These are phyloP conservation scores for Blastocystis sp. DNA, from an alignment of 352 stramenopile genomes.

Conservation along the genomic window DNA sequence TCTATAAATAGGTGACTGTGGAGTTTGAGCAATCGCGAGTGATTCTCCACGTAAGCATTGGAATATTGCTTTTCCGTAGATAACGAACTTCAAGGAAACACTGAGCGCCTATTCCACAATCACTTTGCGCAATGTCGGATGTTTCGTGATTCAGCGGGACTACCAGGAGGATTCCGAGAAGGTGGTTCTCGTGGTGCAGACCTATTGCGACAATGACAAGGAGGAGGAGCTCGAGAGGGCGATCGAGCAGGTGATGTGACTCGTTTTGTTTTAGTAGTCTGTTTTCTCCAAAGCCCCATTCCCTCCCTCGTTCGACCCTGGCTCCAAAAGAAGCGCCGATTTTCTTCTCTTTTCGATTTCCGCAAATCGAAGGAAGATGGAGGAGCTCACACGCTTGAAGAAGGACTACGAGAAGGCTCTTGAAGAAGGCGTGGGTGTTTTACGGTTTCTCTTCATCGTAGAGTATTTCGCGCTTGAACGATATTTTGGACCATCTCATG, in stretches of 20 bases:
- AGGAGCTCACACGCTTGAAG: conserved; percentile 29
- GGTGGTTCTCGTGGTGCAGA: conserved; percentile 59
- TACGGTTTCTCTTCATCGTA: background rate
- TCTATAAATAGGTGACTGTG: conserved; percentile 17
- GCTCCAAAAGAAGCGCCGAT: background rate
- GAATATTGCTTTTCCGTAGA: background rate
- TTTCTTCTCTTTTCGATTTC: background rate
- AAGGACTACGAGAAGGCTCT: conserved; percentile 68
- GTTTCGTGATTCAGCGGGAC: conserved; percentile 14
- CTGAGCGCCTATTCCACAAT: conserved; percentile 1
- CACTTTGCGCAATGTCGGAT: conserved; percentile 57
- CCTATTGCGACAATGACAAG: conserved; percentile 56
- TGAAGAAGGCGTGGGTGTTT: conserved; percentile 39
- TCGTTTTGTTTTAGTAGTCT: background rate
- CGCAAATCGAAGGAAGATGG: background rate
- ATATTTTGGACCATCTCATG: conserved; percentile 52
- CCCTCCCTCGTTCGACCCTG: background rate
- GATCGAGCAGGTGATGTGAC: conserved; percentile 41
- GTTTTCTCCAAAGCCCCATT: background rate
- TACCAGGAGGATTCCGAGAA: conserved; percentile 21
- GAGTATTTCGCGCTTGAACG: conserved; percentile 32
- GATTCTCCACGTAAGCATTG: conserved; percentile 6
- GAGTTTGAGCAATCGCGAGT: conserved; percentile 10
- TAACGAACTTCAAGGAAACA: conserved; percentile 14
- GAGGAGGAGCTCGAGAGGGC: conserved; percentile 49